Evolutionary conservation across 805 yeast species (phyloP).

Genomic region (Sugiyamaella mastotermitis): DNA sequence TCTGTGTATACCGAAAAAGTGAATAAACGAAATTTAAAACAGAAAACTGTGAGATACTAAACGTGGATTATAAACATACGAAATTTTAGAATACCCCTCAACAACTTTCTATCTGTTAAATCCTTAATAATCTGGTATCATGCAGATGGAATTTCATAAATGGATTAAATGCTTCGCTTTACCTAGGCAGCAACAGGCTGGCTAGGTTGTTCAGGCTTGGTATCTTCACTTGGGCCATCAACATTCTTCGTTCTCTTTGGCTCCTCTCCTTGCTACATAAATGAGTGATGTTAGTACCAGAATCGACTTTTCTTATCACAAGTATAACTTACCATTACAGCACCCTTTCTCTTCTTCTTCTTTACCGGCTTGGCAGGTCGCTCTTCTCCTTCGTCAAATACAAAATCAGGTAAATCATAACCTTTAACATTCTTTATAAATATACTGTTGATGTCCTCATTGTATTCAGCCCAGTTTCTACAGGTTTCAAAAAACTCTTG

Average conservation of each 20-base stretch:
- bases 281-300: background rate
- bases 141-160: too few relatives aligned
- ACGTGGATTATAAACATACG: too few relatives aligned
- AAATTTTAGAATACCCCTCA: too few relatives aligned
- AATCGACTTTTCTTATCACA: background rate
- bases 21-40: too few relatives aligned
- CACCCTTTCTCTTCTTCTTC: slow-evolving; percentile 40
- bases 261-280: background rate
- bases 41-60: too few relatives aligned
- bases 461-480: slow-evolving; percentile 63
- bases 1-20: too few relatives aligned
- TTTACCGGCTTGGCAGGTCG: slow-evolving; percentile 61
- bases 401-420: slow-evolving; percentile 73
- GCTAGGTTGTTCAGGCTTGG: too few relatives aligned
- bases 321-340: slow-evolving; percentile 6
- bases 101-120: too few relatives aligned
- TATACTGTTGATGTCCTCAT: slow-evolving; percentile 53
- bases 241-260: background rate
- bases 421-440: slow-evolving; percentile 68
- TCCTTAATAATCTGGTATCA: too few relatives aligned
- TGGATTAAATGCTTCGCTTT: too few relatives aligned
- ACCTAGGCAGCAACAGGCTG: too few relatives aligned
- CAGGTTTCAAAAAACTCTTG: slow-evolving; percentile 80
- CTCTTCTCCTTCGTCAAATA: slow-evolving; percentile 70
- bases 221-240: background rate